phyloP scores from a whole-genome alignment of 257 asterid species.

The Pogostemon cablin region DNA sequence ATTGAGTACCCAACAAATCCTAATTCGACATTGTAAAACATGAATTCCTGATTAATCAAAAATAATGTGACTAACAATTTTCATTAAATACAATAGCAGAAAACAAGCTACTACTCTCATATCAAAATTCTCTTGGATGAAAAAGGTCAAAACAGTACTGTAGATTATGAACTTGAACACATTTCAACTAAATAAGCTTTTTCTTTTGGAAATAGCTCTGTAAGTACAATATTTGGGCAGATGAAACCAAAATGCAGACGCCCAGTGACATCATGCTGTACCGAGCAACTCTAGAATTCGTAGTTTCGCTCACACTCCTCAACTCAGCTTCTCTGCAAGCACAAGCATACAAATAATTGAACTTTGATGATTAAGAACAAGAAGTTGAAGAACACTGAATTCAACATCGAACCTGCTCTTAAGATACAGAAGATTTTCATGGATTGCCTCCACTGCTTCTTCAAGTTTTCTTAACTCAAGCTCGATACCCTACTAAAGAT shows the following conservation, averaged over 20 bases:
- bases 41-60: neutral
- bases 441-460: slow-evolving; percentile 88
- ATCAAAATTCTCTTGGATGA: slow-evolving; percentile 18
- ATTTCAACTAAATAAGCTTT: slow-evolving; percentile 66
- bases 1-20: no score
- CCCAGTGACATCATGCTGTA: slow-evolving; percentile 76
- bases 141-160: neutral
- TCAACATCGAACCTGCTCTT: slow-evolving; percentile 55
- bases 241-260: slow-evolving; percentile 62
- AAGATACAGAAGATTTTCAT: slow-evolving; percentile 73
- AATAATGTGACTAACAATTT: neutral
- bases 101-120: neutral
- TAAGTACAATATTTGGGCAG: slow-evolving; percentile 59
- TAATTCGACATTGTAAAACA: neutral
- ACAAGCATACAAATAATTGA: slow-evolving; percentile 20
- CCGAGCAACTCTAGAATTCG: slow-evolving; percentile 80
- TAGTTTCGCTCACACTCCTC: slow-evolving; percentile 63
- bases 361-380: slow-evolving; percentile 18
- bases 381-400: slow-evolving; percentile 1
- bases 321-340: slow-evolving; percentile 75
- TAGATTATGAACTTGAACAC: neutral
- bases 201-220: slow-evolving; percentile 82
- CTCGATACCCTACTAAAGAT: slow-evolving; percentile 72
- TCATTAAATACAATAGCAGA: slow-evolving; percentile 5
- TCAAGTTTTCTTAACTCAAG: slow-evolving; percentile 92